These are phyloP conservation scores for Rhodotorula babjevae DNA, from an alignment of 768 basidiomycete species.

Conservation along the genomic window DNA sequence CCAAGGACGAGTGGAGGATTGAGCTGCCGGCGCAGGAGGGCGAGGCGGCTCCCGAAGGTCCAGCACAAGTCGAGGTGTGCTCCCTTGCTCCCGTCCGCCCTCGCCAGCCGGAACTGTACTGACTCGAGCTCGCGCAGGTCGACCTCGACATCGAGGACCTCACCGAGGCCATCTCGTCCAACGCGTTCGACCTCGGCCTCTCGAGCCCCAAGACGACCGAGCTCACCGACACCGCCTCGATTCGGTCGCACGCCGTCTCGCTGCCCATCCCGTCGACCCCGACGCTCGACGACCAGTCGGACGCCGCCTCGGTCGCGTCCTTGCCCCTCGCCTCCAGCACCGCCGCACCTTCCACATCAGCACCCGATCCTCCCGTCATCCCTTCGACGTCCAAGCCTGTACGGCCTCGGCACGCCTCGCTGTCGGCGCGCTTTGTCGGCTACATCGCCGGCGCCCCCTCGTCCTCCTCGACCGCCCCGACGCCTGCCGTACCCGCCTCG, in stretches of 20 bases:
- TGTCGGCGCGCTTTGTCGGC: conserved; percentile 34
- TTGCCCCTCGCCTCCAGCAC: background rate
- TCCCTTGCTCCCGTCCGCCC: background rate
- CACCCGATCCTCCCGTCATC: background rate
- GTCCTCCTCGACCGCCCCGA: background rate
- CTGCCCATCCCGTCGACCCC: background rate
- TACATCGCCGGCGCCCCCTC: conserved; percentile 1
- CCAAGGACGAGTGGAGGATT: conserved; percentile 14
- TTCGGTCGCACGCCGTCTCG: conserved; percentile 2
- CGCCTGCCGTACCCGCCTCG: background rate
- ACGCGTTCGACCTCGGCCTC: conserved; percentile 32
- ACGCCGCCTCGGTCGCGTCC: conserved; percentile 1
- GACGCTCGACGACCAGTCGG: background rate
- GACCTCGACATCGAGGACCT: conserved; percentile 34
- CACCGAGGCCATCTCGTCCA: conserved; percentile 34
- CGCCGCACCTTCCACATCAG: background rate
- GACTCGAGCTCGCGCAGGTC: conserved; percentile 2
- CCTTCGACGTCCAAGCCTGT: conserved; percentile 5
- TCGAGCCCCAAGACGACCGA: background rate
- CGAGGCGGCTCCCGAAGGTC: background rate
- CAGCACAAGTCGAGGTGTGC: conserved; percentile 10
- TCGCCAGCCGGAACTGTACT: too few relatives aligned
- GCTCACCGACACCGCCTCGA: background rate
- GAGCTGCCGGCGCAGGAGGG: background rate
- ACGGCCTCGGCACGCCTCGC: conserved; percentile 25